Evolutionary conservation across 1,139 yeast genomes (phyloP), one percentile per base, ranked within the genome.

Genomic region (Candida labiduridarum): DNA sequence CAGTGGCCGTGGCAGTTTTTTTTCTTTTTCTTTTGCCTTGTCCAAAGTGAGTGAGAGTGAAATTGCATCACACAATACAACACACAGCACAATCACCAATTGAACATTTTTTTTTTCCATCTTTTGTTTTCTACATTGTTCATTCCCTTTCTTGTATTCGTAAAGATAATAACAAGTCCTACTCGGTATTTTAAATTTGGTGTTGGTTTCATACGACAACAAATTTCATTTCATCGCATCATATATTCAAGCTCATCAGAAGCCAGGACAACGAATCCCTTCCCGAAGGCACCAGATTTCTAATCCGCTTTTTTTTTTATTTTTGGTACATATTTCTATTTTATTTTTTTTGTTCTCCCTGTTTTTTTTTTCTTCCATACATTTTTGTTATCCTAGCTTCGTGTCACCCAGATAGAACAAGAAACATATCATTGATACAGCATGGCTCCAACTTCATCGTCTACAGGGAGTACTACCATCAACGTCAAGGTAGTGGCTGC

Each of bases 401-500:
- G 22, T 36, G 40, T 36, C 22, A 3, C 16, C 35, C 25, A 22
- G 25, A 22, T 22, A 22, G 25, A 22, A 22, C 25, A 22, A 22
- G 25, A 22, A 22, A 22, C 7, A 22, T 22, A 22, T 22, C 18
- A 10, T 3, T n/a, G 22, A 29, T 22, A n/a, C 14, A 43, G 9
- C 10, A 45, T 45, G 47, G 42, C 47, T 15, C 47, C 47, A n/a
- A 45, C 30, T 19, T 14, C 43, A 38, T 44, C 47, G 12, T 30
- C 41, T 16, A 44, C 56, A 12, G 48, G 56, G 40, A 50, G 49
- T 15, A 46, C 76, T 3, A 64, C 68, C 15, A 76, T 87, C 59
- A 81, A 80, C 48, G 92, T 87, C 47, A 87, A 89, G 65, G 87
- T 94, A 46, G 94, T 94, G 52, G 97, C 98, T 35, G 97, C 98